Conservation (phyloP, 495 filamentous ascomycete genomes). For the Aspergillus cristatus region DNA sequence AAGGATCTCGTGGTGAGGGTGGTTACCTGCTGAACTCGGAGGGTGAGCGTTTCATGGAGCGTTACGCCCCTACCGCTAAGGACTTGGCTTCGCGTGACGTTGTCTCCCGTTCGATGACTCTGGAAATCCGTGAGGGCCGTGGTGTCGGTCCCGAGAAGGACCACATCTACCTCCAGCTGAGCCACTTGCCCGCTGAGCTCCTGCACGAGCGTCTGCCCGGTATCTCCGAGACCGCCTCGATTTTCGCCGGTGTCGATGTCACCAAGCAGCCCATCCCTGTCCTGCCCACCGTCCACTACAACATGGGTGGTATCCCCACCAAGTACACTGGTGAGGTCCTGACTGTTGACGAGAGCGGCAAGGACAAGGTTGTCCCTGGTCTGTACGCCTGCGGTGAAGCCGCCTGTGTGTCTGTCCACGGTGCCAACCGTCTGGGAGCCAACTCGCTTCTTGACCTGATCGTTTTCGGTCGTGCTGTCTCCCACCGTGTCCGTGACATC, state of each 20-base stretch:
- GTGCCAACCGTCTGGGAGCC: constrained; percentile 93
- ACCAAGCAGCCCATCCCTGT: constrained; percentile 95
- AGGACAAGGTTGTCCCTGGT: constrained; percentile 89
- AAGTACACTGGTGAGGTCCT: constrained; percentile 94
- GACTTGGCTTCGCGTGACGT: constrained; percentile 91
- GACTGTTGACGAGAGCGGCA: constrained; percentile 68
- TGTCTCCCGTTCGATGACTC: constrained; percentile 91
- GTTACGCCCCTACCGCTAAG: constrained; percentile 95
- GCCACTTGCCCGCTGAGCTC: constrained; percentile 81
- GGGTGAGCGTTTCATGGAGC: constrained; percentile 98
- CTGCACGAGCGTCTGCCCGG: constrained; percentile 94
- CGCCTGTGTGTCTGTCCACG: constrained; percentile 94
- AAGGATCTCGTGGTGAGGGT: constrained; percentile 96
- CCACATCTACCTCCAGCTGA: constrained; percentile 94
- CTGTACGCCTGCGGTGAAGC: constrained; percentile 96
- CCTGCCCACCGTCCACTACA: constrained; percentile 96
- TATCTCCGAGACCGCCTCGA: constrained; percentile 95
- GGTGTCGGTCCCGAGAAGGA: constrained; percentile 95
- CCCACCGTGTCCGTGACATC: constrained; percentile 89
- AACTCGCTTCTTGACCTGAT: constrained; percentile 96
- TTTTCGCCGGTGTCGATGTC: constrained; percentile 95
- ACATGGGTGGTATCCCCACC: constrained; percentile 98
- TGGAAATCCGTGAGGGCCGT: constrained; percentile 94
- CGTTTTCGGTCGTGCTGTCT: constrained; percentile 93
- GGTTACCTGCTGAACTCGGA: constrained; percentile 93